Conservation (phyloP, 179 eudicot genomes). For the Actinidia arguta region DNA sequence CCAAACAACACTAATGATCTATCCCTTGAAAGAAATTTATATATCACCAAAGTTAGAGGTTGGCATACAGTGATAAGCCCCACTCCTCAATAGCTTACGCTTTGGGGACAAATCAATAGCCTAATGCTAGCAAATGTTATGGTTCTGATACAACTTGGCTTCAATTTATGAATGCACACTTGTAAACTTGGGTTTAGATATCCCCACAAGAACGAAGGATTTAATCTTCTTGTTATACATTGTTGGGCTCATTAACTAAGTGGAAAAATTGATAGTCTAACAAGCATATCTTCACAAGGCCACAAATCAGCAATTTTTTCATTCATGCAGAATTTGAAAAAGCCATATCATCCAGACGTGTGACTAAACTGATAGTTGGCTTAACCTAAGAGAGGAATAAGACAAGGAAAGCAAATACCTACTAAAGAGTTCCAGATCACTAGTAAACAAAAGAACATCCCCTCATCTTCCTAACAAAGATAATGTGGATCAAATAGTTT, state of each 20-base stretch:
- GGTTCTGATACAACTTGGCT: neutral
- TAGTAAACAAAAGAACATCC: neutral
- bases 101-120: neutral
- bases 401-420: neutral
- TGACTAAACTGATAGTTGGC: neutral
- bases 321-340: neutral
- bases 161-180: neutral
- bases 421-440: slow-evolving; percentile 6
- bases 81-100: neutral
- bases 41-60: too few relatives aligned
- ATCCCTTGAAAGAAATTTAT: too few relatives aligned
- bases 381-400: slow-evolving; percentile 2
- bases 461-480: neutral
- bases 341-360: neutral
- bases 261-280: neutral
- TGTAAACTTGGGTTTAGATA: neutral
- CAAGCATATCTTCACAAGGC: neutral
- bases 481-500: neutral
- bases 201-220: neutral
- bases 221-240: neutral
- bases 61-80: neutral
- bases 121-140: too few relatives aligned
- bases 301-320: neutral
- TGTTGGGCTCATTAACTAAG: neutral
- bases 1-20: too few relatives aligned